A percentile compares a stretch with the other conserved stretches of the same genome.
Conservation (phyloP, 805 yeast species). For the Scheffersomyces stipitis region DNA sequence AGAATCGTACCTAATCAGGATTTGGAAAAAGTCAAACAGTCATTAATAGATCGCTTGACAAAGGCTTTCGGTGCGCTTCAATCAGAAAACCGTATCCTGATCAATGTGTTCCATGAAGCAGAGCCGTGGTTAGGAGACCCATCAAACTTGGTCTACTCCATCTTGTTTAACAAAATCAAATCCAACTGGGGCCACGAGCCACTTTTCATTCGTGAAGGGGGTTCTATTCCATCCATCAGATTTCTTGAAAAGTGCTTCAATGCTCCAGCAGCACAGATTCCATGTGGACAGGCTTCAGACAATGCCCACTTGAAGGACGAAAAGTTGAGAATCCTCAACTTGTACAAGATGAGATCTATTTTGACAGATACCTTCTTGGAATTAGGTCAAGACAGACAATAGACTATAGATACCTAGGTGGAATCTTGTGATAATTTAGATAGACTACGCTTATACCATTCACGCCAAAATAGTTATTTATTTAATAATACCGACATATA, state of each 20-base stretch:
- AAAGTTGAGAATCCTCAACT: conserved; percentile 72
- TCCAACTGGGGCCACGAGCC: conserved; percentile 82
- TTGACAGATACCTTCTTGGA: conserved; percentile 52
- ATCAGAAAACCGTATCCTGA: conserved; percentile 60
- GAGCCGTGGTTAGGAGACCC: conserved; percentile 97
- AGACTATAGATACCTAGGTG: neutral
- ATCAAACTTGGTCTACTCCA: conserved; percentile 66
- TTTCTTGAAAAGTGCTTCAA: conserved; percentile 76
- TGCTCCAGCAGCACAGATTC: conserved; percentile 93
- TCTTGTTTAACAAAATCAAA: conserved; percentile 60
- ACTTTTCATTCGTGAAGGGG: conserved; percentile 90
- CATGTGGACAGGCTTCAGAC: conserved; percentile 94
- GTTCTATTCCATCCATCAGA: conserved; percentile 89
- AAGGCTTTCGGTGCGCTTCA: conserved; percentile 47
- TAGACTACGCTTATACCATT: no score
- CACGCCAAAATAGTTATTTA: neutral
- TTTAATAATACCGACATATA: neutral
- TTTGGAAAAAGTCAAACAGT: conserved; percentile 52
- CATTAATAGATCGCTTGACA: conserved; percentile 47
- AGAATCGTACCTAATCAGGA: conserved; percentile 90
- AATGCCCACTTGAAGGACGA: conserved; percentile 93
- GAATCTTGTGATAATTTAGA: neutral
- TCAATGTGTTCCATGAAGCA: conserved; percentile 76
- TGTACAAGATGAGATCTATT: conserved; percentile 70
- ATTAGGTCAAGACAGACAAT: conserved; percentile 21